Evolutionary conservation across 2,329 filamentous ascomycete species (phyloP).

Genomic region (Lachnellula arida): DNA sequence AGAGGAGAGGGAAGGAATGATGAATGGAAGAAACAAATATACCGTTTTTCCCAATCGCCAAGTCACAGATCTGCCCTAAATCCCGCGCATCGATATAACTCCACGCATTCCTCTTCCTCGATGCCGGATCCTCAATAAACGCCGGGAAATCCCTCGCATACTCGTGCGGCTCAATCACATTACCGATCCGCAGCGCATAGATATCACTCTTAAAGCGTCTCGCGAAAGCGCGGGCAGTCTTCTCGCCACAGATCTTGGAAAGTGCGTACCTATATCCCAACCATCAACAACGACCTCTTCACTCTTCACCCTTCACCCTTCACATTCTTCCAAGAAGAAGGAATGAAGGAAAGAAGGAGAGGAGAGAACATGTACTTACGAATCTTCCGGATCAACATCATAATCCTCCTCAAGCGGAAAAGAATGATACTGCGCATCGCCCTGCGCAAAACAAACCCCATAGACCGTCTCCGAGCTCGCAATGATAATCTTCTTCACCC

Average conservation of each 20-base stretch:
- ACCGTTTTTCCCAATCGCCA: constrained; percentile 42
- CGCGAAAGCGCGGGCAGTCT: constrained; percentile 50
- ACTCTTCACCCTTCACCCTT: too few species aligned
- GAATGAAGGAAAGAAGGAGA: not conserved
- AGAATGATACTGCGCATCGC: constrained; percentile 48
- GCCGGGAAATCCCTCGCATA: constrained; percentile 49
- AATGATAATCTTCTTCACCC: constrained; percentile 57
- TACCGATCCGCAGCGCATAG: constrained; percentile 56
- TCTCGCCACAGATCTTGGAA: constrained; percentile 55
- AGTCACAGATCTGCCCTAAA: constrained; percentile 55
- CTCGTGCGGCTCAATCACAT: constrained; percentile 58
- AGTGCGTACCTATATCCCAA: constrained; percentile 44
- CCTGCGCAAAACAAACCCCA: constrained; percentile 57
- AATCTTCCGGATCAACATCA: constrained; percentile 46
- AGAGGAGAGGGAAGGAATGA: not conserved
- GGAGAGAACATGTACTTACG: constrained; percentile 19
- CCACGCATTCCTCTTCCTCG: constrained; percentile 55
- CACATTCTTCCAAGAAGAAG: not conserved
- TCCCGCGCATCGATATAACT: constrained; percentile 59
- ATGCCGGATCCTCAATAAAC: constrained; percentile 46
- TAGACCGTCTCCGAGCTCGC: constrained; percentile 57
- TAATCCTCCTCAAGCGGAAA: constrained; percentile 57
- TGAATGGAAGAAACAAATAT: not conserved
- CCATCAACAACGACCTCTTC: too few species aligned
- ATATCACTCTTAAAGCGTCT: constrained; percentile 53